phyloP scores from a whole-genome alignment of 164 flowering plant species.

The Cinnamomum chago region DNA sequence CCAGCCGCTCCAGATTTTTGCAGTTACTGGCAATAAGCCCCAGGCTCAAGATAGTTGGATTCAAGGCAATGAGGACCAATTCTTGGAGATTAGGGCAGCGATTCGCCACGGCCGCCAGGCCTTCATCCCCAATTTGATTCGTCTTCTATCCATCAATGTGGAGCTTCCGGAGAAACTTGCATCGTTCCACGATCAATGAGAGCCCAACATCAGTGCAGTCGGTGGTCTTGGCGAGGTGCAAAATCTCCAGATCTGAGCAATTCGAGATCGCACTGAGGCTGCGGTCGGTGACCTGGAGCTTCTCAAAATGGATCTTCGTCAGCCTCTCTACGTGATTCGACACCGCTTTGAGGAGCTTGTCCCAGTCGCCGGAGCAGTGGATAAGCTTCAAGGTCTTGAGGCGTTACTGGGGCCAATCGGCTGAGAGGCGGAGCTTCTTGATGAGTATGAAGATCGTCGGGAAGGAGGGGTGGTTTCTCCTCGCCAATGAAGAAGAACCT shows the following conservation, averaged over 20 bases:
- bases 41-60: conserved; percentile 58
- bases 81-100: conserved; percentile 68
- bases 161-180: conserved; percentile 76
- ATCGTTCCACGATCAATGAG: conserved; percentile 49
- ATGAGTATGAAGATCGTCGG: too few species aligned
- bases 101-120: conserved; percentile 63
- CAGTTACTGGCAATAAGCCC: conserved; percentile 60
- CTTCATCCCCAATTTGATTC: conserved; percentile 80
- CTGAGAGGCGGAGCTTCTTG: conserved; percentile 28
- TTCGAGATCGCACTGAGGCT: conserved; percentile 65
- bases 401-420: conserved; percentile 54
- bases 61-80: conserved; percentile 76
- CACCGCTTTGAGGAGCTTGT: conserved; percentile 43
- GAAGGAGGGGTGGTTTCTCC: too few species aligned
- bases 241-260: conserved; percentile 53
- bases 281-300: conserved; percentile 73
- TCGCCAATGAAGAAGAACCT: too few species aligned
- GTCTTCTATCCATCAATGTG: conserved; percentile 95
- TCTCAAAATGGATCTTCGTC: conserved; percentile 76
- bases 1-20: conserved; percentile 66
- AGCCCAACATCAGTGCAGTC: conserved; percentile 77
- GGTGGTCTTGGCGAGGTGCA: conserved; percentile 74
- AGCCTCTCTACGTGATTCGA: conserved; percentile 36
- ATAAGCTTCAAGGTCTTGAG: conserved; percentile 49
- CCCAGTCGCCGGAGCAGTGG: conserved; percentile 89